phyloP scores from a whole-genome alignment of 768 basidiomycete genomes.

The Coprinellus micaceus region DNA sequence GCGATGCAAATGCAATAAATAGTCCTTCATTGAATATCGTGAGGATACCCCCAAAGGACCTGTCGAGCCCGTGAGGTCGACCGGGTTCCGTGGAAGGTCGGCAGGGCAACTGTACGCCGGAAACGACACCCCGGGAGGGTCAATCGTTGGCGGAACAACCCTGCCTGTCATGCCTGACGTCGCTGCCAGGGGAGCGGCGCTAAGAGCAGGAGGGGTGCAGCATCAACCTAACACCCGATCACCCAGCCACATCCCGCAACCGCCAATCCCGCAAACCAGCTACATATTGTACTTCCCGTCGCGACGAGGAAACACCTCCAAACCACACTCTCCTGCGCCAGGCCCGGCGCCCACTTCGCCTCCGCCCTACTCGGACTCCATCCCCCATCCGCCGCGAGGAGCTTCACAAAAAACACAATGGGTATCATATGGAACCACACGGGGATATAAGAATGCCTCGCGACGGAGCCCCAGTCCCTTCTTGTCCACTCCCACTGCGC shows the following conservation, averaged over 20 bases:
- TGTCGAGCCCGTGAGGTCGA: no score
- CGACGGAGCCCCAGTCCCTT: slow-evolving; percentile 16
- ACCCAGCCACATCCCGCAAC: background rate
- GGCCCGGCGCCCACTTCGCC: background rate
- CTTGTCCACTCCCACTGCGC: slow-evolving; percentile 11
- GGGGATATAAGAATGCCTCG: slow-evolving; percentile 17
- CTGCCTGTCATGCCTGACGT: no score
- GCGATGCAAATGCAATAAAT: no score
- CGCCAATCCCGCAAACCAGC: background rate
- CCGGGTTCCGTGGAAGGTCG: no score
- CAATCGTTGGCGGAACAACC: no score
- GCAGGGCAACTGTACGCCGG: no score
- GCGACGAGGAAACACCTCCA: slow-evolving; percentile 4
- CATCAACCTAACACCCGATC: slow-evolving; percentile 1
- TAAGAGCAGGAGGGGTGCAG: no score
- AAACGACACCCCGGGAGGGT: no score
- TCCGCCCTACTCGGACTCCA: background rate
- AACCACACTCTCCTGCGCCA: background rate
- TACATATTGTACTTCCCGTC: background rate
- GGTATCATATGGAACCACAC: slow-evolving; percentile 21
- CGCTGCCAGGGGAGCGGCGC: no score
- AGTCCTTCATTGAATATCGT: no score
- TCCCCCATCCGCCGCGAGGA: background rate
- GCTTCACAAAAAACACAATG: slow-evolving; percentile 4
- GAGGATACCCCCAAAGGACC: no score